Percentiles rank a stretch among this genome's conserved stretches.
These are phyloP conservation scores for Cytidiella melzeri DNA, from an alignment of 768 basidiomycete genomes.

Conservation along the genomic window DNA sequence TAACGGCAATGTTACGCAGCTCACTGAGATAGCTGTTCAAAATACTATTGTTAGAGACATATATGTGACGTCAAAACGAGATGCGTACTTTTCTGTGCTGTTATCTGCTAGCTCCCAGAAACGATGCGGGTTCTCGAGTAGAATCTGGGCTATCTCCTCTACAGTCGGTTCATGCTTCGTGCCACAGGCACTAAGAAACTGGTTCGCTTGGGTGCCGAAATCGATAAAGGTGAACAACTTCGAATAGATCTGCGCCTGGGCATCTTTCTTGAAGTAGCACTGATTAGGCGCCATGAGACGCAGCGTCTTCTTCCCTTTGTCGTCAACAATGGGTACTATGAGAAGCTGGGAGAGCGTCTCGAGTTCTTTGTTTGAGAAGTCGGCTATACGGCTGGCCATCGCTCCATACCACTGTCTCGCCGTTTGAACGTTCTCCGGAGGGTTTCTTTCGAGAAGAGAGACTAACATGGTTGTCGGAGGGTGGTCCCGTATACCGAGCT, in stretches of 20 bases:
- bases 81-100: slow-evolving; percentile 49
- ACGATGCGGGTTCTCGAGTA: slow-evolving; percentile 60
- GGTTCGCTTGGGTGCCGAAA: slow-evolving; percentile 76
- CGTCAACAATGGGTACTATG: slow-evolving; percentile 55
- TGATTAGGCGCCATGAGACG: slow-evolving; percentile 52
- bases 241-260: slow-evolving; percentile 58
- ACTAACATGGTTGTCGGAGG: slow-evolving; percentile 62
- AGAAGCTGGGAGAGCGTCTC: slow-evolving; percentile 46
- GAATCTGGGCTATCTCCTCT: slow-evolving; percentile 68
- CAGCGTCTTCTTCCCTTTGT: slow-evolving; percentile 19
- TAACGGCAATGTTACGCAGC: slow-evolving; percentile 82
- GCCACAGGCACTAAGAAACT: slow-evolving; percentile 82
- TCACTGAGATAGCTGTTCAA: slow-evolving; percentile 80
- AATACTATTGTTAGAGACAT: no score
- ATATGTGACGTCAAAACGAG: no score
- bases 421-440: slow-evolving; percentile 45
- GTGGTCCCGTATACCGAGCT: slow-evolving; percentile 64
- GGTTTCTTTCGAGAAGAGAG: slow-evolving; percentile 48
- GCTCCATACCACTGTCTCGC: slow-evolving; percentile 66
- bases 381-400: slow-evolving; percentile 54
- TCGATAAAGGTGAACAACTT: slow-evolving; percentile 85
- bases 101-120: slow-evolving; percentile 73
- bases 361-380: slow-evolving; percentile 39
- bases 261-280: slow-evolving; percentile 59
- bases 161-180: slow-evolving; percentile 84